Percentiles rank a stretch among this genome's conserved stretches.
Conservation (phyloP, 23 red algal genomes). For the Cyanidiococcus yangmingshanensis region DNA sequence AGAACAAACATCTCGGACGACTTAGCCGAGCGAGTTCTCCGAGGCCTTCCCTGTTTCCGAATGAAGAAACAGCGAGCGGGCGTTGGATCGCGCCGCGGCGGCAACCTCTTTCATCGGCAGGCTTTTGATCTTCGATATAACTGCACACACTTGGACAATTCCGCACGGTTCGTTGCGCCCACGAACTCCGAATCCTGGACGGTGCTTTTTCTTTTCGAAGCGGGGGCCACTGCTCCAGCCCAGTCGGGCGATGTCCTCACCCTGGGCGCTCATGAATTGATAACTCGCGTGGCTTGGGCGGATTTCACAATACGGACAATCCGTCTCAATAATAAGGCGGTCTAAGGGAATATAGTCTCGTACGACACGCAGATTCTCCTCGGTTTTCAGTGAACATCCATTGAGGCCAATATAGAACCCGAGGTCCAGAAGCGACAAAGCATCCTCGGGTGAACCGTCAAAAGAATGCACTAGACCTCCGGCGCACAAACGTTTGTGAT, state of each 20-base stretch:
- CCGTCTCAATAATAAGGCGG: conserved; percentile 88
- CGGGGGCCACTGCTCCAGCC: not conserved
- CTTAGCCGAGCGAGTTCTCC: too few relatives aligned
- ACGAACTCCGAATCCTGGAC: conserved; percentile 44
- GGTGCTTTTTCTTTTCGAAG: conserved; percentile 70
- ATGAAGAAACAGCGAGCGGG: conserved; percentile 6
- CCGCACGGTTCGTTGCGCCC: conserved; percentile 80
- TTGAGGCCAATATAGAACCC: conserved; percentile 87
- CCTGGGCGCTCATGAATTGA: conserved; percentile 15
- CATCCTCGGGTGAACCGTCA: conserved; percentile 65
- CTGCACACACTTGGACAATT: conserved; percentile 71
- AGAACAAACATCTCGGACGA: too few relatives aligned
- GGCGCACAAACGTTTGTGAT: conserved; percentile 35
- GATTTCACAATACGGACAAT: conserved; percentile 86
- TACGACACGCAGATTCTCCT: conserved; percentile 62
- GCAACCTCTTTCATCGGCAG: conserved; percentile 46
- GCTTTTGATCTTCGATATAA: conserved; percentile 52
- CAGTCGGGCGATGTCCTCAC: not conserved
- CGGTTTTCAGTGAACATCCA: conserved; percentile 86
- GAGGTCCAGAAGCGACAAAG: conserved; percentile 39
- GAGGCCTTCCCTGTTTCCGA: too few relatives aligned
- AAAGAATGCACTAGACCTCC: conserved; percentile 87
- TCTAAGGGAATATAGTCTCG: conserved; percentile 53
- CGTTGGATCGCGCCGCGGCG: conserved; percentile 52
- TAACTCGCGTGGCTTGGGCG: conserved; percentile 71